Evolutionary conservation across 1,284 basidiomycete species (phyloP), one percentile per base, ranked within the genome.

Genomic region (Fomitopsis schrenkii): DNA sequence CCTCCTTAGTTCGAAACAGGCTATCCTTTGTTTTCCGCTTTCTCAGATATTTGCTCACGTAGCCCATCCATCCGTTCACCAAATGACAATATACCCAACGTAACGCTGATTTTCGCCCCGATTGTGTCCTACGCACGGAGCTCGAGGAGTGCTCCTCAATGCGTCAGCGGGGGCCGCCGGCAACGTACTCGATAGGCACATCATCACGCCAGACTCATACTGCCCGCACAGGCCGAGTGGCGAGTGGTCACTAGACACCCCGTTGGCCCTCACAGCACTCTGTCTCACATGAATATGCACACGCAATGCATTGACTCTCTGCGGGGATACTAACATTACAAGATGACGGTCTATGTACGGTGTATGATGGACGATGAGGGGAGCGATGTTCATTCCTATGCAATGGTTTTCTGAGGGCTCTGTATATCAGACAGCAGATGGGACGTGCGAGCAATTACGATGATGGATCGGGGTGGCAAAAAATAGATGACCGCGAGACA

Each of bases 321-420:
- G 10, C 10, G 35, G 48, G 30, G 48, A 50, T 50, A 30, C 48
- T 50, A 50, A 40, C 48, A 50, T 50, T 48, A 48, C 45, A 48
- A 26, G 45, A 14, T 50, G 48, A 33, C 48, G 5, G 28, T 50
- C 48, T 50, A 22, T 33, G 28, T 33, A 33, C 12, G 26, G 28
- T 33, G 28, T 50, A 33, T 40, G 12, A 41, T 57, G 55, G 36
- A 28, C 28, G 17, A 45, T 57, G 55, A 19, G 53, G 40, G 19
- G 26, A 12, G 52, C 53, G 35, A 17, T 28, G 53, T 10, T 22
- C 14, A 55, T 40, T 41, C 35, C 35, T 55, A 50, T 41, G 53
- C 53, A 55, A 57, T 57, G 55, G 17, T 57, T 57, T 57, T 57
- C 55, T 50, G 48, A 50, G 5, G 9, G 12, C 26, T 50, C 9